phyloP scores from a whole-genome alignment of 495 filamentous ascomycete species.

The Daldinia vernicosa region DNA sequence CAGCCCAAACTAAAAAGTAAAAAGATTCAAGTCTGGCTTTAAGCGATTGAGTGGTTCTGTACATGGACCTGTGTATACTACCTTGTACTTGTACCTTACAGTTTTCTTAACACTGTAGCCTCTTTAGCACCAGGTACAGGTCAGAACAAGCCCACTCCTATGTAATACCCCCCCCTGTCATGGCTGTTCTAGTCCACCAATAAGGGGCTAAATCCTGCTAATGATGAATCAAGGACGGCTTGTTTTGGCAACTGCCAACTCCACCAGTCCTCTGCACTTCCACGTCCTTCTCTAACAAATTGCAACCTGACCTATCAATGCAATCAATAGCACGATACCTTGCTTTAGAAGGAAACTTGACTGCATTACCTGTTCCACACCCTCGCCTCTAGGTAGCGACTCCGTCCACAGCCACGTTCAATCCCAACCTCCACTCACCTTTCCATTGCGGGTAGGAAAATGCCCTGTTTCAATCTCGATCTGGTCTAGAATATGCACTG shows the following conservation, averaged over 20 bases:
- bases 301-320: neutral
- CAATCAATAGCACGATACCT: slow-evolving; percentile 24
- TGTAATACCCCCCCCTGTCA: slow-evolving; percentile 17
- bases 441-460: neutral
- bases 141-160: slow-evolving; percentile 9
- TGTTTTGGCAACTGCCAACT: slow-evolving; percentile 32
- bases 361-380: slow-evolving; percentile 24
- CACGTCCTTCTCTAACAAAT: slow-evolving; percentile 15
- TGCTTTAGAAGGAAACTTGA: slow-evolving; percentile 15
- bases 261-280: slow-evolving; percentile 13
- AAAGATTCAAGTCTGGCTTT: slow-evolving; percentile 1
- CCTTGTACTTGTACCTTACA: slow-evolving; percentile 4
- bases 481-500: slow-evolving; percentile 29
- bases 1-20: slow-evolving; percentile 1
- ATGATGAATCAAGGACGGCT: slow-evolving; percentile 37
- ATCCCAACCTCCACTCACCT: slow-evolving; percentile 8
- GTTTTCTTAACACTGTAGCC: slow-evolving; percentile 14
- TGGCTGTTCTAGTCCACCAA: slow-evolving; percentile 19
- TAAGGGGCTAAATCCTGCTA: slow-evolving; percentile 19
- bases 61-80: too few species aligned
- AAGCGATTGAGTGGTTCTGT: slow-evolving; percentile 1
- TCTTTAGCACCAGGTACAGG: slow-evolving; percentile 6
- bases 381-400: slow-evolving; percentile 19
- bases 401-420: slow-evolving; percentile 37
- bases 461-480: slow-evolving; percentile 33